A percentile compares a stretch with the other conserved stretches of the same genome.
These are phyloP conservation scores for Haplographium delicatum DNA, from an alignment of 495 filamentous ascomycete species.

Conservation along the genomic window DNA sequence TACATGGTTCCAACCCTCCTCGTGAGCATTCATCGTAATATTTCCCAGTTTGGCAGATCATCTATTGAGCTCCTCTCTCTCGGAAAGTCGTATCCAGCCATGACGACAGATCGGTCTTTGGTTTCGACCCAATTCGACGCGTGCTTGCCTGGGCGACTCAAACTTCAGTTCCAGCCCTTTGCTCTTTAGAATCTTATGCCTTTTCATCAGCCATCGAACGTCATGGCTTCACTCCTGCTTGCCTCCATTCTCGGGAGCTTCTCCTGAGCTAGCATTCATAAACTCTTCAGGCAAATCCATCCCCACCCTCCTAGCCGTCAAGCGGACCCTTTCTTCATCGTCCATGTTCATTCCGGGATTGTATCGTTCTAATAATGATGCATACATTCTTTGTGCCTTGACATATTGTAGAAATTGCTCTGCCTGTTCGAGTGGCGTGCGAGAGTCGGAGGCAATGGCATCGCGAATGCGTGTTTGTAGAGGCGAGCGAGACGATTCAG, in stretches of 20 bases:
- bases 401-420: conserved; percentile 77
- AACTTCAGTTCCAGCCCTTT: not conserved
- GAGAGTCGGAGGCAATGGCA: conserved; percentile 35
- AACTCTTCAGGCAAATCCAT: conserved; percentile 72
- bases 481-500: conserved; percentile 44
- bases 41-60: no score
- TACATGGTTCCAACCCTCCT: no score
- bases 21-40: no score
- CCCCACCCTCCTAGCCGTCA: conserved; percentile 83
- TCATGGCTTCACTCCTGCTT: conserved; percentile 9
- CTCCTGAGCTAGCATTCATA: conserved; percentile 2
- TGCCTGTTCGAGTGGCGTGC: conserved; percentile 47
- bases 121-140: no score
- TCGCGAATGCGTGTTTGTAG: conserved; percentile 56
- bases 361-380: conserved; percentile 77
- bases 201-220: no score
- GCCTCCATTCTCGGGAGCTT: conserved; percentile 3
- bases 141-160: no score
- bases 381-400: conserved; percentile 76
- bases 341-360: conserved; percentile 84
- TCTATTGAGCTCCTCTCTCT: no score
- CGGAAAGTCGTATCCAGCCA: no score
- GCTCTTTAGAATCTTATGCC: no score
- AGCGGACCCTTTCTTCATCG: conserved; percentile 75
- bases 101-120: no score